Evolutionary conservation across 106 monocot species (phyloP).

Genomic region (Ottelia alismoides): DNA sequence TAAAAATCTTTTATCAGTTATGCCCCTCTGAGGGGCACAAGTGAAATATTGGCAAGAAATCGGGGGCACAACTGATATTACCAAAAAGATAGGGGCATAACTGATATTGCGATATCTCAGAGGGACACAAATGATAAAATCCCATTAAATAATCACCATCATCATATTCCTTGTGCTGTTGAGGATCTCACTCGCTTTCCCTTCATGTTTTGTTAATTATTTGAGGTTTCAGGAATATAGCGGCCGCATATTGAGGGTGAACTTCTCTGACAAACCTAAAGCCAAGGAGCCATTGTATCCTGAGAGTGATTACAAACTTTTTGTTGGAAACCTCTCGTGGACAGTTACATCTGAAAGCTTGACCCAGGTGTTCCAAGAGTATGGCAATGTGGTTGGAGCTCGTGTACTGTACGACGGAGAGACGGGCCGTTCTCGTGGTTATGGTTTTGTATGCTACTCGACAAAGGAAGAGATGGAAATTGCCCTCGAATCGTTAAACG

Average conservation of each 20-base stretch:
- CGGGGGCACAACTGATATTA: too few species aligned
- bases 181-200: too few species aligned
- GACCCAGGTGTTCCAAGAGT: slow-evolving; percentile 29
- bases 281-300: neutral
- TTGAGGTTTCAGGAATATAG: slow-evolving; percentile 1
- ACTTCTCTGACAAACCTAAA: neutral
- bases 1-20: too few species aligned
- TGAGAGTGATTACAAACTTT: slow-evolving; percentile 34
- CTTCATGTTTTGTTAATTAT: too few species aligned
- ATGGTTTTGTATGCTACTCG: slow-evolving; percentile 59
- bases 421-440: slow-evolving; percentile 51
- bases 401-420: slow-evolving; percentile 60
- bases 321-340: slow-evolving; percentile 73
- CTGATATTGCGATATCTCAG: too few species aligned
- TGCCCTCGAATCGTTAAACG: slow-evolving; percentile 43
- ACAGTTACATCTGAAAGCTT: slow-evolving; percentile 46
- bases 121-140: too few species aligned
- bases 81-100: too few species aligned
- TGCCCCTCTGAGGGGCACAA: too few species aligned
- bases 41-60: too few species aligned
- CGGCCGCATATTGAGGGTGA: slow-evolving; percentile 2
- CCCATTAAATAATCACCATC: too few species aligned
- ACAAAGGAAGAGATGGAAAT: slow-evolving; percentile 65
- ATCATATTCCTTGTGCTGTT: too few species aligned
- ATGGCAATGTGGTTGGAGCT: slow-evolving; percentile 52